Conservation (phyloP, 2,329 filamentous ascomycete species). For the Corniculantispora saksenae region DNA sequence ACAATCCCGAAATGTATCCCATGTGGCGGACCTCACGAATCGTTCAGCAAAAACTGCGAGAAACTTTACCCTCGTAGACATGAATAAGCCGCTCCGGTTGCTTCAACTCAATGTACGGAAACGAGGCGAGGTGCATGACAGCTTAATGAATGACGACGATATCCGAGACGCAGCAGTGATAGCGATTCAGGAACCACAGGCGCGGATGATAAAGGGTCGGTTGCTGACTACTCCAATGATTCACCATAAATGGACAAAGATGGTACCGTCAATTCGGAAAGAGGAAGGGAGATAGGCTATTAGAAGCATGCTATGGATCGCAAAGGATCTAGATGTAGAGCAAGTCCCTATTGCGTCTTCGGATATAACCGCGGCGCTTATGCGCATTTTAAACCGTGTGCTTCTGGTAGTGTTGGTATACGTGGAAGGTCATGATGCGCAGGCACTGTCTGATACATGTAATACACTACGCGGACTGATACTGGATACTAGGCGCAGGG, state of each 20-base stretch:
- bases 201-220: slow-evolving; percentile 19
- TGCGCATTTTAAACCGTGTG: not conserved
- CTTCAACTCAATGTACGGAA: slow-evolving; percentile 25
- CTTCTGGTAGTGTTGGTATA: slow-evolving; percentile 18
- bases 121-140: slow-evolving; percentile 22
- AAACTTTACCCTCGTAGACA: slow-evolving; percentile 24
- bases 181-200: slow-evolving; percentile 23
- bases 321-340: slow-evolving; percentile 21
- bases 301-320: slow-evolving; percentile 26
- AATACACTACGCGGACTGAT: slow-evolving; percentile 7
- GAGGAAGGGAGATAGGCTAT: slow-evolving; percentile 24
- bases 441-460: slow-evolving; percentile 13
- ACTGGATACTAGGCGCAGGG: slow-evolving; percentile 9
- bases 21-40: slow-evolving; percentile 26
- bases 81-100: slow-evolving; percentile 24
- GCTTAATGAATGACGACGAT: slow-evolving; percentile 25
- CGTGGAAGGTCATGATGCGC: slow-evolving; percentile 14
- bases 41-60: slow-evolving; percentile 26
- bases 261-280: slow-evolving; percentile 18
- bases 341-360: slow-evolving; percentile 20
- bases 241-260: slow-evolving; percentile 23
- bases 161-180: slow-evolving; percentile 21
- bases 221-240: slow-evolving; percentile 23
- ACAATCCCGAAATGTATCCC: slow-evolving; percentile 22
- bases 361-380: slow-evolving; percentile 19